Evolutionary conservation across 257 asterid species (phyloP), one percentile per base, ranked within the genome.

Genomic region (Solanum peruvianum): DNA sequence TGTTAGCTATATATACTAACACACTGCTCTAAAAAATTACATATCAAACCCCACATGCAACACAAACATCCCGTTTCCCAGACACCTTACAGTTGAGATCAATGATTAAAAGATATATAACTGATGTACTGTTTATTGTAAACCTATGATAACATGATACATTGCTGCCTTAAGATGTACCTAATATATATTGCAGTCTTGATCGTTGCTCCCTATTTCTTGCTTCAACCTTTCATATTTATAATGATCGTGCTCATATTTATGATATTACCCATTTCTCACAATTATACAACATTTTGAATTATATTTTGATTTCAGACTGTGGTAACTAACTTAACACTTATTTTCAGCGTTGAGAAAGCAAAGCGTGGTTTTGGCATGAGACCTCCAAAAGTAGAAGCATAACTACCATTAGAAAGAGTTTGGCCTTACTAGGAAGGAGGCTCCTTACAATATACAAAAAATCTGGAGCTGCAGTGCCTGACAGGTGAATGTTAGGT

Each of bases 351-450:
- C 15, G 90, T 96, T 91, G 99, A 96, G 96, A 93, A 82, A 88
- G 83, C 89, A 85, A 94, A 91, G 92, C 98, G 91, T 60, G 99
- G 99, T 39, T 95, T 93, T 42, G 99, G 99, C 89, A 95, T 96
- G 98, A 93, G 88, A 87, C 87, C 88, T 87, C 98, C 97, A 44
- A 93, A 89, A 71, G 87, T 87, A 75, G 93, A 85, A 80, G 91
- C 90, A 29, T 90, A 86, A 90, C 69, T 72, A n/a, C 75, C 85
- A 81, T 20, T 18, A 81, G 18, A 81, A 27, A 81, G 85, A 29
- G 69, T 29, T 49, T 81, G 45, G 45, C 44, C 66, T 27, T 78
- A 1, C 62, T 9, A 45, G 42, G 84, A 78, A 45, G 42, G 84
- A 78, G 27, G 41, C 21, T 84, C 15, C 76, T 86, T 80, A 27